phyloP scores from a whole-genome alignment of 2,329 filamentous ascomycete species.

The Cordyceps cateniannulata region DNA sequence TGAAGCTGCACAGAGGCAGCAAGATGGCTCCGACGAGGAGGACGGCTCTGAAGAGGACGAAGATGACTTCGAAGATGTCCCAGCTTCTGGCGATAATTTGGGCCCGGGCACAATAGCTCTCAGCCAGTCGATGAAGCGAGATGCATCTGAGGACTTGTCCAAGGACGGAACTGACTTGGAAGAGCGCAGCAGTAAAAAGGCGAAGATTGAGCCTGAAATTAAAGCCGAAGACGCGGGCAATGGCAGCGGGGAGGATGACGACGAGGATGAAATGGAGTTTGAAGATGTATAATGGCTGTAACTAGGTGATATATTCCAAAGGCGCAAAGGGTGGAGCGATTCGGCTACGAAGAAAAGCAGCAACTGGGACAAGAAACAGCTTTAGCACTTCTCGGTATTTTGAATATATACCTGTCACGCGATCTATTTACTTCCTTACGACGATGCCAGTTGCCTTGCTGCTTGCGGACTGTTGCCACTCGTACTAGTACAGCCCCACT shows the following conservation, averaged over 20 bases:
- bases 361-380: not conserved
- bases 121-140: constrained; percentile 26
- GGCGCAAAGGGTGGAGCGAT: not conserved
- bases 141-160: constrained; percentile 23
- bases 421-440: no score
- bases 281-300: constrained; percentile 40
- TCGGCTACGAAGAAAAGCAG: not conserved
- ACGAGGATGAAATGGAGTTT: constrained; percentile 52
- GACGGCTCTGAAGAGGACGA: constrained; percentile 36
- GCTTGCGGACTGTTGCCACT: no score
- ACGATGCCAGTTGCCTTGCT: no score
- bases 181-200: constrained; percentile 49
- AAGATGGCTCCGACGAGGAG: constrained; percentile 26
- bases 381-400: no score
- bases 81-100: constrained; percentile 29
- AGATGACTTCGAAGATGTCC: constrained; percentile 45
- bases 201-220: constrained; percentile 50
- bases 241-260: constrained; percentile 36
- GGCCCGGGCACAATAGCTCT: constrained; percentile 25
- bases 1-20: constrained; percentile 40
- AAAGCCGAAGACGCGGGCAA: constrained; percentile 43
- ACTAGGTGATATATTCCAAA: not conserved
- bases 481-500: no score
- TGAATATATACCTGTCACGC: no score
- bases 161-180: constrained; percentile 28